Base-by-base conservation (phyloP, 805 yeast genomes). In the Phaffomyces antillensis region DNA sequence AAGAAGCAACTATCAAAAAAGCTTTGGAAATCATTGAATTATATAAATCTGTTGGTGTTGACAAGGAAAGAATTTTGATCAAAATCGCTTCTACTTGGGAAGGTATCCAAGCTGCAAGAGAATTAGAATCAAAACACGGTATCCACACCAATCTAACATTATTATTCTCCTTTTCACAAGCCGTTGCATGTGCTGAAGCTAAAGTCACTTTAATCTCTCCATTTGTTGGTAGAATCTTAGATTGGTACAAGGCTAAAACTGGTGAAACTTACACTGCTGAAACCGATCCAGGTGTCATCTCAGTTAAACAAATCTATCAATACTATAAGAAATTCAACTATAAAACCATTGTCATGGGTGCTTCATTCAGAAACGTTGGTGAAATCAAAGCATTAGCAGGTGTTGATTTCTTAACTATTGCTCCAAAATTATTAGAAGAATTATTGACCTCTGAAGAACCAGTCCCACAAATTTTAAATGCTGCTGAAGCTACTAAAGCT, bases 331-430 rank as follows among this genome's bases (percentile, higher is more conserved):
- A 91, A 75, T 87, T 70, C 71, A 91, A 83, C 59, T 93, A 93
- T 82, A 78, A 91, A 62, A 93, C 99, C 68, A 90, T 93, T 65
- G 98, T 93, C 64, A 93, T 93, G 99, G 99, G 99, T 72, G 99
- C 99, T 49, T 91, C 98, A 49, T 91, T 93, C 89, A 91, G 99
- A 82, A 93, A 90, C 77, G 70, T 74, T 52, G 96, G 89, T 58
- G 99, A 91, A 75, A 87, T 93, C 72, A 84, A 83, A 71, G 96
- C 95, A 59, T 77, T 93, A 60, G 97, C 99, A 48, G 99, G 99
- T 69, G 83, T 87, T 64, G 99, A 93, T 69, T 89, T 73, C 80
- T 77, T 93, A 72, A 93, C 99, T 65, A 89, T 93, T 62, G 77
- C 98, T 59, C 98, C 98, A 66, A 78, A 76, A 64, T 76, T 93